Conservation (phyloP, 768 basidiomycete genomes). For the Rhizopogon salebrosus region DNA sequence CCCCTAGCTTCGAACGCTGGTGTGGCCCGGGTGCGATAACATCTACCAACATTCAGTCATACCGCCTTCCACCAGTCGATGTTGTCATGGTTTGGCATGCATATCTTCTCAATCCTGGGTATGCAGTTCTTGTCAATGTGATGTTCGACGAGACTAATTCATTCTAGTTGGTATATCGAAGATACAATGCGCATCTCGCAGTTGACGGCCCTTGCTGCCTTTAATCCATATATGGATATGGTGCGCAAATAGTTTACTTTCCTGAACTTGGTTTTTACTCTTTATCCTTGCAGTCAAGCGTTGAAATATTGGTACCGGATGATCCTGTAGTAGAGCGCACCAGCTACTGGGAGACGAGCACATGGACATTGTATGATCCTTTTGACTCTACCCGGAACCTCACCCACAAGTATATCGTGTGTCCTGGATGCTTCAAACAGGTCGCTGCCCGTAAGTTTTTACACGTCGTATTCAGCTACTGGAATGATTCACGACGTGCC, state of each 20-base stretch:
- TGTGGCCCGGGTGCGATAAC: not conserved
- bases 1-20: not conserved
- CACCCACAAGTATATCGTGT: conserved; percentile 16
- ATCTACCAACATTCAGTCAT: not conserved
- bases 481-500: not conserved
- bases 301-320: not conserved
- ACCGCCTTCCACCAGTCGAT: not conserved
- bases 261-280: not conserved
- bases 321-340: not conserved
- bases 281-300: not conserved
- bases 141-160: not conserved
- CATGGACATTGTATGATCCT: conserved; percentile 18
- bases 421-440: conserved; percentile 22
- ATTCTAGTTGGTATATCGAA: not conserved
- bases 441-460: conserved; percentile 18
- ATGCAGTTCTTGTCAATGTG: not conserved
- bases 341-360: not conserved
- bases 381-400: conserved; percentile 18
- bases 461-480: not conserved
- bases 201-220: not conserved
- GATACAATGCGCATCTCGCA: not conserved
- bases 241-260: not conserved
- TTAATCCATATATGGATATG: not conserved
- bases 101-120: not conserved
- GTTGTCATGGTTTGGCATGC: not conserved